These are phyloP conservation scores for Cardamine resedifolia DNA, from an alignment of 345 rosid species.

Conservation along the genomic window DNA sequence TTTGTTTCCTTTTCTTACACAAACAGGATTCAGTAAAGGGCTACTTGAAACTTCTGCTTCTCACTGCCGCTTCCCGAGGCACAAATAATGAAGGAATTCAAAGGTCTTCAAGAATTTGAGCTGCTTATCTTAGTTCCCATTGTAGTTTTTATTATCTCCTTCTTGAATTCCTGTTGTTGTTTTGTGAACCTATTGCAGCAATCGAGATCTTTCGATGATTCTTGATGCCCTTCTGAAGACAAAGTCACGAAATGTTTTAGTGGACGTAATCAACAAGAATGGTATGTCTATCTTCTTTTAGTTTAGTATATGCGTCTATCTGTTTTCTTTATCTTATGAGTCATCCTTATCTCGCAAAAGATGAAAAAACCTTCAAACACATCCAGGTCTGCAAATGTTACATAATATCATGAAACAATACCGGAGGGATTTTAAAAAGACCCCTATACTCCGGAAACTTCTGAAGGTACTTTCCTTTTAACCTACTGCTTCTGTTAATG, in stretches of 20 bases:
- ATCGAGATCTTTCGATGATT: constrained; percentile 97
- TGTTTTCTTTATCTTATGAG: constrained; percentile 11
- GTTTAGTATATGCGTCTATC: constrained; percentile 15
- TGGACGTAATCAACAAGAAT: constrained; percentile 85
- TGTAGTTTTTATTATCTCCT: constrained; percentile 7
- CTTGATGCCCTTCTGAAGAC: constrained; percentile 98
- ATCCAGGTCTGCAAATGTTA: constrained; percentile 90
- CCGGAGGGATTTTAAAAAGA: constrained; percentile 86
- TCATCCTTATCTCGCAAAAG: constrained; percentile 17
- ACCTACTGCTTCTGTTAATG: constrained; percentile 11
- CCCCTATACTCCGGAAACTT: constrained; percentile 94
- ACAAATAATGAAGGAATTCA: constrained; percentile 88
- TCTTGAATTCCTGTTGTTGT: constrained; percentile 29
- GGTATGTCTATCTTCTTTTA: constrained; percentile 48
- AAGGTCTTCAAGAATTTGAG: constrained; percentile 51
- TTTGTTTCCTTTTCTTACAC: constrained; percentile 26
- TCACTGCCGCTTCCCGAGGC: constrained; percentile 95
- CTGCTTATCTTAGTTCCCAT: constrained; percentile 19
- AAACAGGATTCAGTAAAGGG: constrained; percentile 88
- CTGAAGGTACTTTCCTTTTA: constrained; percentile 62
- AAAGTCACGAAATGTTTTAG: constrained; percentile 74
- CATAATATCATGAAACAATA: constrained; percentile 96
- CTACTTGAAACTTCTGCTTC: constrained; percentile 92
- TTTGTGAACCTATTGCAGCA: constrained; percentile 58
- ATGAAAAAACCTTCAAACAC: constrained; percentile 27